Conservation (phyloP, 2,329 filamentous ascomycete genomes). For the Davidsoniella eucalypti region DNA sequence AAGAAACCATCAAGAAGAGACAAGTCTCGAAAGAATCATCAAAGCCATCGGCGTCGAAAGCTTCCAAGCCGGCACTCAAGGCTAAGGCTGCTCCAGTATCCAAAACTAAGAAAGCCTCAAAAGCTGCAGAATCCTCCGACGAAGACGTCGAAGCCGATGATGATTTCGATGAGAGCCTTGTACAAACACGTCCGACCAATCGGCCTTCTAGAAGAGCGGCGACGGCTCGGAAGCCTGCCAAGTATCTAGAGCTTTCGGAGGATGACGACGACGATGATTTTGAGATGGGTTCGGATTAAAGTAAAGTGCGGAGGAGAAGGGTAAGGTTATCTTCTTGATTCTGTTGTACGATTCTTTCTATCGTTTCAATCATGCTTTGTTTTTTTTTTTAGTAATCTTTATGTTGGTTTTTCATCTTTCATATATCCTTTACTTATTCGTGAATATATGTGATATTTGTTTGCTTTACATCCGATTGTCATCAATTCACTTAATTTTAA, state of each 20-base stretch:
- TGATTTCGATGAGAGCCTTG: conserved; percentile 24
- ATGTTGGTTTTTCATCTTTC: not conserved
- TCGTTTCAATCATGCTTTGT: not conserved
- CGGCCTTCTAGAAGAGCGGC: conserved; percentile 10
- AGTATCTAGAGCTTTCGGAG: conserved; percentile 9
- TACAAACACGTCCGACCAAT: not conserved
- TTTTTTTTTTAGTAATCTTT: not conserved
- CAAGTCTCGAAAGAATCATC: not conserved
- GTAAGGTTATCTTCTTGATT: not conserved
- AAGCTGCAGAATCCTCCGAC: conserved; percentile 14
- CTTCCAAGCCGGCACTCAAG: not conserved
- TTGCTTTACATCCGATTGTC: too few relatives aligned
- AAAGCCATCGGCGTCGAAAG: not conserved
- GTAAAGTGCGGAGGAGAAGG: not conserved
- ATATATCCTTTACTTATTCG: not conserved
- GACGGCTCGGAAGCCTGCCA: conserved; percentile 15
- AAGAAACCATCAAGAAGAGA: not conserved
- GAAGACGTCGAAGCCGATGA: conserved; percentile 26
- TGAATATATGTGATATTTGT: not conserved
- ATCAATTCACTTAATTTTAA: too few relatives aligned
- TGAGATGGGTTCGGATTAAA: conserved; percentile 12
- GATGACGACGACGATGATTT: conserved; percentile 11
- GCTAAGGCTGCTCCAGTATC: not conserved
- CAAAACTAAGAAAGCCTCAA: not conserved
- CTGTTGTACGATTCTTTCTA: not conserved